Evolutionary conservation across 305 asterid genomes (phyloP).

Genomic region (Fraxinus sp.): DNA sequence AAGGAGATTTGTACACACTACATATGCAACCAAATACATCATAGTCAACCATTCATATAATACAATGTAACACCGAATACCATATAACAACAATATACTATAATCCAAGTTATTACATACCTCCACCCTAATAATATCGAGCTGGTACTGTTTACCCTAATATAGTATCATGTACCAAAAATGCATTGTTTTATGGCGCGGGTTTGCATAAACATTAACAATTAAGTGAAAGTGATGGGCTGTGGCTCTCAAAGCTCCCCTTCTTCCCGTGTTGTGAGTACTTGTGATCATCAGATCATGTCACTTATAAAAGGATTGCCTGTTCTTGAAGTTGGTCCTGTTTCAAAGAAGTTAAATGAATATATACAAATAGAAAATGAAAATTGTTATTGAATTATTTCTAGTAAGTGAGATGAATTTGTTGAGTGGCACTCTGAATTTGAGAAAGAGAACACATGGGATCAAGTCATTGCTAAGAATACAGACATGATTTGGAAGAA

Average conservation of each 20-base stretch:
- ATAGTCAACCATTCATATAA: neutral
- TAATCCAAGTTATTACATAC: neutral
- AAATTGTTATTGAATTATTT: neutral
- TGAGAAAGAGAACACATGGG: neutral
- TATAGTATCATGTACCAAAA: neutral
- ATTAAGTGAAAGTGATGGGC: neutral
- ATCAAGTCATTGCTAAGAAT: neutral
- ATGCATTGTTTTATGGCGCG: neutral
- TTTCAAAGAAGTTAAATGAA: conserved; percentile 18
- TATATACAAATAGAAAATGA: neutral
- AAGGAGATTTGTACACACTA: neutral
- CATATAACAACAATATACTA: too few species aligned
- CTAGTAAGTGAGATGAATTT: neutral
- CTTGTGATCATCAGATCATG: conserved; percentile 24
- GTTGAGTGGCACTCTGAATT: neutral
- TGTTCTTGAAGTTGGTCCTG: conserved; percentile 80
- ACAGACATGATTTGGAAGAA: neutral
- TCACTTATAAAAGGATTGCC: conserved; percentile 37
- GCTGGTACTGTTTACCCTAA: neutral
- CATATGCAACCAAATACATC: too few species aligned
- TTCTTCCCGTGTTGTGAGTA: neutral
- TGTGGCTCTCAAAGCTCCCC: neutral
- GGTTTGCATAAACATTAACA: neutral
- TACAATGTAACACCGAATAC: neutral
- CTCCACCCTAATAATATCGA: neutral